Evolutionary conservation across 129 eudicot species (phyloP).

Genomic region (Deinandra increscens): DNA sequence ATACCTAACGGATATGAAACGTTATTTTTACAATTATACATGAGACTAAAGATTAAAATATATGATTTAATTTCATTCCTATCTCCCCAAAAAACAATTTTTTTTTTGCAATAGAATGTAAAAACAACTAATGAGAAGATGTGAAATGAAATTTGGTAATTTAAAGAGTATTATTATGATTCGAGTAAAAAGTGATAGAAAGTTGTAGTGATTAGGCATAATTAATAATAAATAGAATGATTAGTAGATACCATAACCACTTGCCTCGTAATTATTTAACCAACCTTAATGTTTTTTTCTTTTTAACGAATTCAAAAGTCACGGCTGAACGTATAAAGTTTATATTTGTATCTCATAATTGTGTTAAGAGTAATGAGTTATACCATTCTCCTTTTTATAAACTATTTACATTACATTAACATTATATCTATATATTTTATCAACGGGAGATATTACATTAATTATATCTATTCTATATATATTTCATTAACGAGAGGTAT

Average conservation of each 20-base stretch:
- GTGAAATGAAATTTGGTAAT: not conserved
- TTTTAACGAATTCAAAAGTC: conserved; percentile 33
- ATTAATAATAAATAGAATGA: conserved; percentile 29
- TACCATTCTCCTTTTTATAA: not conserved
- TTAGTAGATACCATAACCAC: conserved; percentile 28
- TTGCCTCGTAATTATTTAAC: conserved; percentile 28
- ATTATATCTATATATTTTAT: too few species aligned
- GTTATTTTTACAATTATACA: not conserved
- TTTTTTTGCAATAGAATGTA: not conserved
- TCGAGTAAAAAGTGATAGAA: conserved; percentile 12
- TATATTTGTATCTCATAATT: conserved; percentile 23
- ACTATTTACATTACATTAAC: not conserved
- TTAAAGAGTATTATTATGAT: conserved; percentile 18
- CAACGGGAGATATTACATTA: too few species aligned
- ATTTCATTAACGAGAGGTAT: too few species aligned
- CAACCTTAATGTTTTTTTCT: too few species aligned
- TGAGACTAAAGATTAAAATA: too few species aligned
- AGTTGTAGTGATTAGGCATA: conserved; percentile 25
- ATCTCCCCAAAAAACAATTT: not conserved
- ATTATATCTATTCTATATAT: too few species aligned
- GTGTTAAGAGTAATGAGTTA: conserved; percentile 8
- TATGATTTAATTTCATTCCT: not conserved
- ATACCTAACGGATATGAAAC: not conserved
- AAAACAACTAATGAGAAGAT: not conserved
- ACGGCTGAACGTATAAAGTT: conserved; percentile 28